phyloP scores from a whole-genome alignment of 495 filamentous ascomycete genomes.

The Penicillium pulvis region DNA sequence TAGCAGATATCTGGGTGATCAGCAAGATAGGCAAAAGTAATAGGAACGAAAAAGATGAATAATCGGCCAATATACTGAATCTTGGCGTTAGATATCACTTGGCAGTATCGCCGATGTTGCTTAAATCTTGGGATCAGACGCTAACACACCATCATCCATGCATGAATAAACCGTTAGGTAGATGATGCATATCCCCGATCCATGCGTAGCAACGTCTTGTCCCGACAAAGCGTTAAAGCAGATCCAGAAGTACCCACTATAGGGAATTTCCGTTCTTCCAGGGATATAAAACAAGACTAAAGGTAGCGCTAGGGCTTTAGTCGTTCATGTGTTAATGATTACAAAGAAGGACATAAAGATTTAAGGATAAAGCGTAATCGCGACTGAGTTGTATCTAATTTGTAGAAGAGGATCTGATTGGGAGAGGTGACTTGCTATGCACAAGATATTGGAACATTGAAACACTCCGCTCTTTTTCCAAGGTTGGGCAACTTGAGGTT shows the following conservation, averaged over 20 bases:
- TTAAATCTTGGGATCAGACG: neutral
- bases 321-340: neutral
- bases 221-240: neutral
- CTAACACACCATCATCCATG: neutral
- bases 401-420: neutral
- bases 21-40: no score
- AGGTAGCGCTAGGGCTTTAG: no score
- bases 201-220: neutral
- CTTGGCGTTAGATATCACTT: neutral
- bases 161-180: neutral
- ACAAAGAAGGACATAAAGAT: neutral
- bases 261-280: neutral
- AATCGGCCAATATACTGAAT: neutral
- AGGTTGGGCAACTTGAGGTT: neutral
- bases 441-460: neutral
- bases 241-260: neutral
- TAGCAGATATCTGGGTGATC: no score
- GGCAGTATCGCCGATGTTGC: neutral
- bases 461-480: neutral
- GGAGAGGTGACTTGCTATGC: neutral
- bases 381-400: neutral
- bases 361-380: neutral
- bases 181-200: neutral
- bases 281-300: neutral
- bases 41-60: no score